phyloP scores from a whole-genome alignment of 306 rosid genomes.

The Trifolium pratense region DNA sequence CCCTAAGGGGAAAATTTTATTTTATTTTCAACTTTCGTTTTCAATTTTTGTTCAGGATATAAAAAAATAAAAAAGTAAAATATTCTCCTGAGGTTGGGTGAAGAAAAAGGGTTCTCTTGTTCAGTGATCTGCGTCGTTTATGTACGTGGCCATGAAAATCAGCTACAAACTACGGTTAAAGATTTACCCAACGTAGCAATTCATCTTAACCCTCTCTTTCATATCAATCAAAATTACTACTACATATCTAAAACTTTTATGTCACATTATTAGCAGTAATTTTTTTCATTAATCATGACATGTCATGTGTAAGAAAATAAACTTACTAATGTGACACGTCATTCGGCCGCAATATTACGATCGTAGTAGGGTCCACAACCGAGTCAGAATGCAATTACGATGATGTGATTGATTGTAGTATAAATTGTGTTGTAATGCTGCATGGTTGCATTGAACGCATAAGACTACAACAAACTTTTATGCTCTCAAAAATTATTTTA shows the following conservation, averaged over 20 bases:
- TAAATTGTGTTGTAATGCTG: no score
- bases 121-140: constrained; percentile 23
- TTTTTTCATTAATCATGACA: no score
- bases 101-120: constrained; percentile 30
- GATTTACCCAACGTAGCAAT: neutral
- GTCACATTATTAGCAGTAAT: neutral
- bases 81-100: constrained; percentile 20
- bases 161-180: neutral
- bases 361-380: no score
- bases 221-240: constrained; percentile 10
- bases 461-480: no score
- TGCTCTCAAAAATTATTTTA: no score
- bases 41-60: neutral
- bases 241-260: neutral
- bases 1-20: constrained; percentile 51
- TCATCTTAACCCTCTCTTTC: neutral
- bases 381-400: no score
- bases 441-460: no score
- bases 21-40: constrained; percentile 13
- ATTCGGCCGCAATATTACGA: no score
- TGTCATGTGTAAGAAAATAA: no score
- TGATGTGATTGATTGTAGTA: no score
- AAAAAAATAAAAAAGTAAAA: no score
- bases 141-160: constrained; percentile 18
- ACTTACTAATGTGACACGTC: no score